Percentiles rank a stretch among this genome's conserved stretches.
phyloP scores from a whole-genome alignment of 768 basidiomycete genomes.

The Suillus fuscotomentosus region DNA sequence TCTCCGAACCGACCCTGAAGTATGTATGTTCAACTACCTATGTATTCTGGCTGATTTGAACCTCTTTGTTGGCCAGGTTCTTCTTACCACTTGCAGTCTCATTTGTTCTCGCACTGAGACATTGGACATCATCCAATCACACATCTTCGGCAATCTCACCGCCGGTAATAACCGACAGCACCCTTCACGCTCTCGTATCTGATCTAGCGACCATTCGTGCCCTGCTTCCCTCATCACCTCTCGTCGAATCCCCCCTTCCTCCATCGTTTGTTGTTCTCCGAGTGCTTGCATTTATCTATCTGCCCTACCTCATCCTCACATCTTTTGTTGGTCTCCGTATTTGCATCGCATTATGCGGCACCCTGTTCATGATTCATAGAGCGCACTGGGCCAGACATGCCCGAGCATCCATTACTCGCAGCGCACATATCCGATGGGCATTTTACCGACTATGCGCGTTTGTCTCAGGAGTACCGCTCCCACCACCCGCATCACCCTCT shows the following conservation, averaged over 20 bases:
- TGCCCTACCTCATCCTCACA: conserved; percentile 68
- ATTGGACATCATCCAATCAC: conserved; percentile 22
- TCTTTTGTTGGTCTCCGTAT: conserved; percentile 61
- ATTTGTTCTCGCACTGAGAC: conserved; percentile 35
- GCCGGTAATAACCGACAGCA: conserved; percentile 57
- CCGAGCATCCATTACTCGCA: conserved; percentile 55
- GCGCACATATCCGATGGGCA: conserved; percentile 67
- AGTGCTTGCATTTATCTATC: conserved; percentile 50
- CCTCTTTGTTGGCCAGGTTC: conserved; percentile 39
- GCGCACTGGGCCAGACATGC: conserved; percentile 66
- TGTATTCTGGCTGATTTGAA: conserved; percentile 9
- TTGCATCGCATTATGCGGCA: conserved; percentile 57
- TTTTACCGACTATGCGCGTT: conserved; percentile 50
- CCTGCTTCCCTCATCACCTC: conserved; percentile 44
- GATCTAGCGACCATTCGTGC: conserved; percentile 67
- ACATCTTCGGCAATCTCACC: conserved; percentile 17
- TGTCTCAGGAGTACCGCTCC: conserved; percentile 56
- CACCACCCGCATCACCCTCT: conserved; percentile 32
- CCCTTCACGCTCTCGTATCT: conserved; percentile 52
- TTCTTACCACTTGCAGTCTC: conserved; percentile 53
- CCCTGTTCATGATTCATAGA: conserved; percentile 56
- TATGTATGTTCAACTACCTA: conserved; percentile 22
- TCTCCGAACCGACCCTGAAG: conserved; percentile 51
- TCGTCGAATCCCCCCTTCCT: conserved; percentile 28
- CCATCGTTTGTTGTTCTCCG: conserved; percentile 47